Evolutionary conservation across 169 alveolate species (phyloP).

Genomic region (Plasmodium adleri): DNA sequence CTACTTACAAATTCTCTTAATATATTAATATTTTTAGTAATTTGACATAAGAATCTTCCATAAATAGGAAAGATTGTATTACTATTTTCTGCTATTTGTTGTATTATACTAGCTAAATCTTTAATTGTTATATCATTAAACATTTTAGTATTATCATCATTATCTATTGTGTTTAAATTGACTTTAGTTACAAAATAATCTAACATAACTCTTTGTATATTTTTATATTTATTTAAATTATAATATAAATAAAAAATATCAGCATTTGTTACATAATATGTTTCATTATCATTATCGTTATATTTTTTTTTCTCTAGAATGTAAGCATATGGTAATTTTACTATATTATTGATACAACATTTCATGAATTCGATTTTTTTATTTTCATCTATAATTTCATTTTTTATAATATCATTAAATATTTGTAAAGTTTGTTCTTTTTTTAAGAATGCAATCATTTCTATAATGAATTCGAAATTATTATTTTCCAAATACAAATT

Average conservation of each 20-base stretch:
- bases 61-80: constrained; percentile 69
- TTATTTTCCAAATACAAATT: constrained; percentile 70
- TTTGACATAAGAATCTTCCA: constrained; percentile 73
- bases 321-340: constrained; percentile 64
- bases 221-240: constrained; percentile 70
- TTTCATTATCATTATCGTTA: constrained; percentile 70
- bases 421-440: constrained; percentile 68
- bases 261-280: constrained; percentile 68
- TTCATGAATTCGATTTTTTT: constrained; percentile 57
- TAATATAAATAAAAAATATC: constrained; percentile 73
- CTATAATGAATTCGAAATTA: constrained; percentile 56
- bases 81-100: constrained; percentile 62
- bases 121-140: constrained; percentile 64
- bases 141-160: constrained; percentile 61
- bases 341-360: constrained; percentile 49
- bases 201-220: constrained; percentile 70
- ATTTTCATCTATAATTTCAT: constrained; percentile 50
- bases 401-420: constrained; percentile 71
- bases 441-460: constrained; percentile 52
- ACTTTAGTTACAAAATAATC: constrained; percentile 76
- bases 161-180: constrained; percentile 35
- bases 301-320: constrained; percentile 32
- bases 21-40: constrained; percentile 60
- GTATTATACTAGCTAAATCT: constrained; percentile 74
- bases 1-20: constrained; percentile 73